Evolutionary conservation across 345 rosid genomes (phyloP).

Genomic region (Balakata baccata): DNA sequence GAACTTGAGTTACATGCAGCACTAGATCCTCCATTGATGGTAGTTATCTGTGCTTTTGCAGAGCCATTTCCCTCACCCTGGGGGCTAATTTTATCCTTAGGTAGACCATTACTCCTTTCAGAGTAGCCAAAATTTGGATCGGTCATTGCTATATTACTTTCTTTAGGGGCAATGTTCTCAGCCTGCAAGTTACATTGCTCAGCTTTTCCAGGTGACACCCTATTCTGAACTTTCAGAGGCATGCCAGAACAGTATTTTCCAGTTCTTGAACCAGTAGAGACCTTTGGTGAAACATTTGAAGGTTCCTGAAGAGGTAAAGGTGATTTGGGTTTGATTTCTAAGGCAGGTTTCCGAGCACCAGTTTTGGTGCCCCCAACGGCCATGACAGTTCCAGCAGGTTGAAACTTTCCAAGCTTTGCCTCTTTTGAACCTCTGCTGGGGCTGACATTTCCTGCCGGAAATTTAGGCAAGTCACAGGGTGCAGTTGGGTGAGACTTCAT

Average conservation of each 20-base stretch:
- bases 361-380: conserved; percentile 29
- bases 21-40: conserved; percentile 12
- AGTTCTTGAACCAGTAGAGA: conserved; percentile 37
- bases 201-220: conserved; percentile 35
- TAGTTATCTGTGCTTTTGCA: conserved; percentile 8
- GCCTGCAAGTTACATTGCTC: conserved; percentile 33
- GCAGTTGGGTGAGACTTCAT: conserved; percentile 32
- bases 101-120: conserved; percentile 12
- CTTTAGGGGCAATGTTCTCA: conserved; percentile 19
- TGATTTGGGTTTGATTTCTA: conserved; percentile 25
- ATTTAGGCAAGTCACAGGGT: conserved; percentile 37
- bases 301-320: conserved; percentile 38
- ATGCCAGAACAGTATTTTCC: conserved; percentile 31
- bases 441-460: conserved; percentile 30
- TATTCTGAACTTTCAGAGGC: conserved; percentile 42
- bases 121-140: conserved; percentile 7
- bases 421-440: conserved; percentile 36
- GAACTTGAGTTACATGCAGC: conserved; percentile 10
- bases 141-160: conserved; percentile 6
- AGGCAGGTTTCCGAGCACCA: conserved; percentile 29
- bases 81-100: conserved; percentile 3
- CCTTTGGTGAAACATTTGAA: conserved; percentile 35
- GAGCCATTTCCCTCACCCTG: conserved; percentile 5
- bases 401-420: conserved; percentile 47
- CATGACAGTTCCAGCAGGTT: conserved; percentile 34